Conservation (phyloP, 2,329 filamentous ascomycete species). For the Parasarocladium wereldwijsianum region DNA sequence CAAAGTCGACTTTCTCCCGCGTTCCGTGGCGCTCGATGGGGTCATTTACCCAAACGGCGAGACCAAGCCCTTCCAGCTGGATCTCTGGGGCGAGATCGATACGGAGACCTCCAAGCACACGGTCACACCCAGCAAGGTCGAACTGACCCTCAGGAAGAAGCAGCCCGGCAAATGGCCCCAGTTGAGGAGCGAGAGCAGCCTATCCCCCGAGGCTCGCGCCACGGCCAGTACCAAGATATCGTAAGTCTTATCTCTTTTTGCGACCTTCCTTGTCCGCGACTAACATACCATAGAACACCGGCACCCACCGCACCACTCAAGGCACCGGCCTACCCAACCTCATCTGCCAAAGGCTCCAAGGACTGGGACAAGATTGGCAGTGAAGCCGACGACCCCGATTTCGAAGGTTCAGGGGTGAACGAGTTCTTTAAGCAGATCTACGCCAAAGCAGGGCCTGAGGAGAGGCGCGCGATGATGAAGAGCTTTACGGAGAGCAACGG, state of each 20-base stretch:
- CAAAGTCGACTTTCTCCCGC: slow-evolving; percentile 18
- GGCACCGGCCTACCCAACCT: slow-evolving; percentile 67
- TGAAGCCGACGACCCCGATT: slow-evolving; percentile 37
- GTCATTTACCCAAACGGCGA: slow-evolving; percentile 30
- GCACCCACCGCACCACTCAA: slow-evolving; percentile 5
- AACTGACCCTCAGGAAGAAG: slow-evolving; percentile 58
- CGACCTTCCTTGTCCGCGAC: no score
- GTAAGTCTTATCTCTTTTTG: no score
- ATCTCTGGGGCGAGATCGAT: slow-evolving; percentile 54
- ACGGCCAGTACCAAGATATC: no score
- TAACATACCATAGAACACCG: no score
- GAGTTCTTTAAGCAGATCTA: slow-evolving; percentile 86
- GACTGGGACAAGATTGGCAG: slow-evolving; percentile 88
- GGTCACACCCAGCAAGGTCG: slow-evolving; percentile 66
- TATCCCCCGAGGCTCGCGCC: no score
- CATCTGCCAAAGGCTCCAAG: slow-evolving; percentile 68
- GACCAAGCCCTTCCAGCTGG: slow-evolving; percentile 44
- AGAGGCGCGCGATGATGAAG: slow-evolving; percentile 92
- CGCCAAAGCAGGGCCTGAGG: slow-evolving; percentile 60
- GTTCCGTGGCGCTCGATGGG: slow-evolving; percentile 13
- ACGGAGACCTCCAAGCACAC: slow-evolving; percentile 41
- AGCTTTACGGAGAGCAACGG: slow-evolving; percentile 90
- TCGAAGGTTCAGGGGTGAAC: slow-evolving; percentile 51
- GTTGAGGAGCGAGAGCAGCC: slow-evolving; percentile 10
- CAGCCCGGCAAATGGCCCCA: slow-evolving; percentile 52